Evolutionary conservation across 2,329 filamentous ascomycete species (phyloP).

Genomic region (Cercospora sp.): DNA sequence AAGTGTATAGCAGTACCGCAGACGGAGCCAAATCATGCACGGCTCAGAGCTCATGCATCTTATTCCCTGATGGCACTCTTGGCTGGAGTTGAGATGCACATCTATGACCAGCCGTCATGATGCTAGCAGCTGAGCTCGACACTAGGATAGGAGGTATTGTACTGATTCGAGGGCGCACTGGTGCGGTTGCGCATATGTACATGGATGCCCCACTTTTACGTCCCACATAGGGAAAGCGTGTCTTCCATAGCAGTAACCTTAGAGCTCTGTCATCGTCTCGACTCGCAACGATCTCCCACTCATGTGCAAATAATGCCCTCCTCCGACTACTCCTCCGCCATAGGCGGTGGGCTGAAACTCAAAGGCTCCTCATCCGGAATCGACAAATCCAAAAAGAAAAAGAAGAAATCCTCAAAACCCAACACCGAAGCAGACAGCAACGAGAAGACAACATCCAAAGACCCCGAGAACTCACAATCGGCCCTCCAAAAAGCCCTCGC

Average conservation of each 20-base stretch:
- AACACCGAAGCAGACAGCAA: slow-evolving; percentile 19
- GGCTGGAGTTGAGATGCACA: no score
- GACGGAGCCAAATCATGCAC: no score
- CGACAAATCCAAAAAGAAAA: slow-evolving; percentile 67
- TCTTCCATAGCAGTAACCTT: no score
- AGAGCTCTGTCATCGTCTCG: not conserved
- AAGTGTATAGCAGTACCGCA: no score
- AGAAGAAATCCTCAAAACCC: slow-evolving; percentile 26
- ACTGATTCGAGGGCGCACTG: no score
- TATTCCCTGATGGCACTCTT: no score
- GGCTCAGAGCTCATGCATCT: no score
- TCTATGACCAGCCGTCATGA: no score
- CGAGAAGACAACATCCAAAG: slow-evolving; percentile 15
- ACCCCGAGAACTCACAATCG: slow-evolving; percentile 36
- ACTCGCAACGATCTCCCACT: not conserved
- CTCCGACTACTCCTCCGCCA: slow-evolving; percentile 70
- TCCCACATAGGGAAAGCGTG: no score
- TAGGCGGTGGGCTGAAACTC: slow-evolving; percentile 76
- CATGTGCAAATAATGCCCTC: slow-evolving; percentile 57
- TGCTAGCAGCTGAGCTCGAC: no score
- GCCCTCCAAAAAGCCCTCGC: slow-evolving; percentile 37
- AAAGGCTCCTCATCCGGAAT: slow-evolving; percentile 66
- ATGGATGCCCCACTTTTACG: not conserved
- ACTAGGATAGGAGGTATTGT: no score
- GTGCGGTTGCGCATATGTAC: no score